Base-by-base conservation (phyloP, 257 asterid genomes). In the Striga asiatica region DNA sequence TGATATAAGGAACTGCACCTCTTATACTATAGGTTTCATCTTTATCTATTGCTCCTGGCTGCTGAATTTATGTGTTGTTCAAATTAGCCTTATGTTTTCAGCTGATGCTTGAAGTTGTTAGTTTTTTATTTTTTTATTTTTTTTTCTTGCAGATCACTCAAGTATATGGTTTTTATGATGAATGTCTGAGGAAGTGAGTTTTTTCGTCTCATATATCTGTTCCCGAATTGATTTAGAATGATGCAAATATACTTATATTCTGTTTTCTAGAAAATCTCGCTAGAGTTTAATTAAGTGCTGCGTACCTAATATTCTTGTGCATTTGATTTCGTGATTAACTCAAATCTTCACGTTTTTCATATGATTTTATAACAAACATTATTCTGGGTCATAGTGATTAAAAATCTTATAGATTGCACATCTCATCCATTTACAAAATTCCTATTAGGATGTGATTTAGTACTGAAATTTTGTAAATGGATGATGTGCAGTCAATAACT, bases 91-190 rank as follows among this genome's bases (percentile, higher is more conserved):
- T 29, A 54, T 56, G 51, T n/a, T 37, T 43, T 17, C 29, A 4
- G 29, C 47, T 66, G 47, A 35, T 63, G 24, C 47, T 43, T 54
- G 25, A 49, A 34, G 45, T 35, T 21, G 41, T 32, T 37, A 14
- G n/a, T n/a, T n/a, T n/a, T n/a, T n/a, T n/a, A n/a, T n/a, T n/a
- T n/a, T n/a, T n/a, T n/a, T n/a, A 50, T 29, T 6, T 16, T 45
- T 51, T 18, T 0, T 60, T 54, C 34, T 41, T 60, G 80, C 88
- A 82, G 88, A 83, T 83, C 39, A 83, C 93, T 12, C 93, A 83
- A 68, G 93, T 83, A 25, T 83, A 83, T 58, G 93, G 93, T 25
- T 83, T 83, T 65, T 83, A 83, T 67, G 93, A 83, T 63, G 93
- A 83, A 75, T 83, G 93, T 68, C 72, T 83, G 58, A 77, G 89